Percentiles rank a stretch among this genome's conserved stretches.
phyloP scores from a whole-genome alignment of 1,139 yeast species.

The Sugiyamaella pinicola region DNA sequence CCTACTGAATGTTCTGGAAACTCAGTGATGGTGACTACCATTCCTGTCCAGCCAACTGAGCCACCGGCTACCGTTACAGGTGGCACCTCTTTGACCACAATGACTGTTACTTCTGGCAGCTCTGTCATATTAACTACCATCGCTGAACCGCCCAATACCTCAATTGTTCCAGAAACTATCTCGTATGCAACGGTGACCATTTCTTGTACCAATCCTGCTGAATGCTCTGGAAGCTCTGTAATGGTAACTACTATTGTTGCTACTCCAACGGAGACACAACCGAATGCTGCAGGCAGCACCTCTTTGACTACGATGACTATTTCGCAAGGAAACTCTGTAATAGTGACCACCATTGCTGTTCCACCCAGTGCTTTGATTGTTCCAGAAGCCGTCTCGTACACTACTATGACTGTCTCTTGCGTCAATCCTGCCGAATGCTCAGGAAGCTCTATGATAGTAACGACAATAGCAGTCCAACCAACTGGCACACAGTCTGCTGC shows the following conservation, averaged over 20 bases:
- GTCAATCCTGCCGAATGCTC: neutral
- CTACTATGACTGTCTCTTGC: constrained; percentile 2
- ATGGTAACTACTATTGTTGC: neutral
- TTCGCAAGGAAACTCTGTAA: neutral
- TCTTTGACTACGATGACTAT: neutral
- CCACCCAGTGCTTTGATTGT: neutral
- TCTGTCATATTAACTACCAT: neutral
- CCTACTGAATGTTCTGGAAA: constrained; percentile 14
- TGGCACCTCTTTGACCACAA: neutral
- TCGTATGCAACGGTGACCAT: constrained; percentile 13
- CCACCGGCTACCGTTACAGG: neutral
- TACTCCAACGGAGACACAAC: neutral
- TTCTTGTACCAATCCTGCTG: constrained; percentile 20
- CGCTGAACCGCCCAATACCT: neutral
- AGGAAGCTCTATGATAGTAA: neutral
- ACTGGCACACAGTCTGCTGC: neutral
- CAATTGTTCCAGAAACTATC: neutral
- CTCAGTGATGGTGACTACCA: constrained; percentile 12
- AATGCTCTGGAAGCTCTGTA: constrained; percentile 17
- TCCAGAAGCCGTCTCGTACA: neutral
- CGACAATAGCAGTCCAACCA: neutral
- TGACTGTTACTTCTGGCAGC: constrained; percentile 4
- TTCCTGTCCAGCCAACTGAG: constrained; percentile 1
- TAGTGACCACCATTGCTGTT: neutral
- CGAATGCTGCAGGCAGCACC: neutral